Conservation (phyloP, 2,329 filamentous ascomycete species). For the Colletotrichum nymphaeae region DNA sequence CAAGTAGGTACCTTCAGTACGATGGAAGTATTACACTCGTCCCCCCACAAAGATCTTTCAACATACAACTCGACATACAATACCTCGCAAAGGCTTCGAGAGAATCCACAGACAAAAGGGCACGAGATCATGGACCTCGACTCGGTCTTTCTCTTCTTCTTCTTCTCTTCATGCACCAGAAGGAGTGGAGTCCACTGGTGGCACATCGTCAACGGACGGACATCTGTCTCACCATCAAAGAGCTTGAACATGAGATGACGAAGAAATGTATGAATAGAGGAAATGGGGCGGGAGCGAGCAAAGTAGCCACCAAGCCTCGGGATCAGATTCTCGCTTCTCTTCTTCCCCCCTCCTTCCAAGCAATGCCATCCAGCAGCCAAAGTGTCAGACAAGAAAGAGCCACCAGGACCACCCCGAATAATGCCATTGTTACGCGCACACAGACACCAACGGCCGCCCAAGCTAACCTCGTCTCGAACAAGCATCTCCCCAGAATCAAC, state of each 20-base stretch:
- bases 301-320: neutral
- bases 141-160: too few relatives aligned
- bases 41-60: neutral
- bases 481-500: slow-evolving; percentile 4
- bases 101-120: neutral
- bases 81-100: neutral
- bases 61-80: neutral
- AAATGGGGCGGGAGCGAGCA: neutral
- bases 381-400: neutral
- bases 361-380: neutral
- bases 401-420: slow-evolving; percentile 8
- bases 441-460: neutral
- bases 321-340: neutral
- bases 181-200: slow-evolving; percentile 14
- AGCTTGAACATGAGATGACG: slow-evolving; percentile 23
- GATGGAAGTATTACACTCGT: neutral
- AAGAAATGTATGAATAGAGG: neutral
- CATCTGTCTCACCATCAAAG: slow-evolving; percentile 31
- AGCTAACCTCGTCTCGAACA: neutral
- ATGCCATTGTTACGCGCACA: slow-evolving; percentile 24
- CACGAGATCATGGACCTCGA: neutral
- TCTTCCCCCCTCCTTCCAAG: neutral
- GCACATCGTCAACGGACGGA: neutral
- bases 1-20: too few relatives aligned
- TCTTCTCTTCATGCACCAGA: neutral